A percentile compares a stretch with the other conserved stretches of the same genome.
phyloP scores from a whole-genome alignment of 345 rosid species.

The Schrenkiella parvula region DNA sequence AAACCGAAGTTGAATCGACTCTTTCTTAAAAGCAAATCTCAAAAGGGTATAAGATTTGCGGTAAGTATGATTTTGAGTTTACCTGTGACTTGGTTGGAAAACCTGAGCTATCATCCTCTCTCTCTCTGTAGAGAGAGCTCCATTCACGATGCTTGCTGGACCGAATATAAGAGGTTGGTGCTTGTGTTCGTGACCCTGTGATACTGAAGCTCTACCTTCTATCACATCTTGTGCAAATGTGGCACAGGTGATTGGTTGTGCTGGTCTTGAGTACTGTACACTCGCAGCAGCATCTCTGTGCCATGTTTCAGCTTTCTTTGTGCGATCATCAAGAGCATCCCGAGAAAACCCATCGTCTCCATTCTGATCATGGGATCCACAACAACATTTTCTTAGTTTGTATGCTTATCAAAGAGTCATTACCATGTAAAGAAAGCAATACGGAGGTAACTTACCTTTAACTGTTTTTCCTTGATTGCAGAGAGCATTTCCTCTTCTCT shows the following conservation, averaged over 20 bases:
- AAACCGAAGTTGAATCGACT: neutral
- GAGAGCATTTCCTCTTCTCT: conserved; percentile 90
- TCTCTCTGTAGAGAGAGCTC: conserved; percentile 62
- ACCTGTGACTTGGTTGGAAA: conserved; percentile 88
- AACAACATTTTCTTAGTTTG: neutral
- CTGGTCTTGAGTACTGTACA: conserved; percentile 60
- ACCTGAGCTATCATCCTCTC: conserved; percentile 85
- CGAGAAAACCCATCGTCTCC: conserved; percentile 69
- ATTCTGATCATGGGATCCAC: conserved; percentile 34
- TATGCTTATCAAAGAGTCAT: neutral
- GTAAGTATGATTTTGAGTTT: neutral
- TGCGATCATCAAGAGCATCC: conserved; percentile 69
- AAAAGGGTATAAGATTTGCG: neutral
- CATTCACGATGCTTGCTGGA: conserved; percentile 77
- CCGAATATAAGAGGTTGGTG: conserved; percentile 91
- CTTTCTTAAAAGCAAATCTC: neutral
- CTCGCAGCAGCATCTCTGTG: conserved; percentile 77
- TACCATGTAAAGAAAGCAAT: neutral
- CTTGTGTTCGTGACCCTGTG: conserved; percentile 85
- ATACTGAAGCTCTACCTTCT: conserved; percentile 85
- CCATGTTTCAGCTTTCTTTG: conserved; percentile 78
- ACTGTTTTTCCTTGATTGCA: conserved; percentile 64
- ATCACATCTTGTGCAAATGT: conserved; percentile 95
- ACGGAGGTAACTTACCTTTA: conserved; percentile 45
- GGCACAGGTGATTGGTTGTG: conserved; percentile 87